A percentile compares a stretch with the other conserved stretches of the same genome.
These are phyloP conservation scores for Globisporangium acanthophoron DNA, from an alignment of 352 stramenopile species.

Conservation along the genomic window DNA sequence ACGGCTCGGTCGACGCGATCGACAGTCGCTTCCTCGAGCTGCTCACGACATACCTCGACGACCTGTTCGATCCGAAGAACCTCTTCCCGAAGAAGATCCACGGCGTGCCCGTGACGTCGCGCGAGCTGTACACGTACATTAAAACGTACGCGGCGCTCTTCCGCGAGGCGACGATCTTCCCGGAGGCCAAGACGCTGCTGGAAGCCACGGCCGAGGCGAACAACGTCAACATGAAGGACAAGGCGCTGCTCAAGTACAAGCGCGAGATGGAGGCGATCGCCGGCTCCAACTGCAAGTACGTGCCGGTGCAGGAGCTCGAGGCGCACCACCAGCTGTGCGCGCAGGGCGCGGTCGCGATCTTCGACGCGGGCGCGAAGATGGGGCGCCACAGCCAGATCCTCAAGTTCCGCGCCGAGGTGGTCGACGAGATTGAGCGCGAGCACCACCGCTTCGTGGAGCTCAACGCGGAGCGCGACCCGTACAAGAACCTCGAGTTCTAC, in stretches of 20 bases:
- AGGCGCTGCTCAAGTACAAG: constrained; percentile 89
- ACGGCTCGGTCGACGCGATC: constrained; percentile 93
- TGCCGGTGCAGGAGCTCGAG: constrained; percentile 86
- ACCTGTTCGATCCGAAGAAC: constrained; percentile 89
- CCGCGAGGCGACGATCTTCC: constrained; percentile 93
- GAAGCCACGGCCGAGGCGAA: constrained; percentile 97
- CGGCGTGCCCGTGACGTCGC: constrained; percentile 89
- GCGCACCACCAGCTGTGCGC: constrained; percentile 84
- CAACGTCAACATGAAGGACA: constrained; percentile 93
- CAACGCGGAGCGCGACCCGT: constrained; percentile 95
- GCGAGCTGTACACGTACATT: constrained; percentile 95
- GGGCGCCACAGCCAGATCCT: constrained; percentile 89
- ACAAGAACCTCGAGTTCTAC: constrained; percentile 93
- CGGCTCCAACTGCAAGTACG: constrained; percentile 82
- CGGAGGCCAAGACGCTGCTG: constrained; percentile 96
- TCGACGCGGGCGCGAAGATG: constrained; percentile 95
- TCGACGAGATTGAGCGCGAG: constrained; percentile 87
- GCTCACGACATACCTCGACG: constrained; percentile 92
- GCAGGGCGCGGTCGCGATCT: constrained; percentile 82
- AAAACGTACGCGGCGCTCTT: constrained; percentile 97
- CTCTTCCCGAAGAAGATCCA: constrained; percentile 94
- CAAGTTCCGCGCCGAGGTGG: constrained; percentile 75
- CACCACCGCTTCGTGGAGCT: constrained; percentile 90
- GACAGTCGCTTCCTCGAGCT: constrained; percentile 92
- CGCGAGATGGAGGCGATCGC: constrained; percentile 91